Percentiles rank a stretch among this genome's conserved stretches.
These are phyloP conservation scores for Medicago arabica DNA, from an alignment of 306 rosid species.

Conservation along the genomic window DNA sequence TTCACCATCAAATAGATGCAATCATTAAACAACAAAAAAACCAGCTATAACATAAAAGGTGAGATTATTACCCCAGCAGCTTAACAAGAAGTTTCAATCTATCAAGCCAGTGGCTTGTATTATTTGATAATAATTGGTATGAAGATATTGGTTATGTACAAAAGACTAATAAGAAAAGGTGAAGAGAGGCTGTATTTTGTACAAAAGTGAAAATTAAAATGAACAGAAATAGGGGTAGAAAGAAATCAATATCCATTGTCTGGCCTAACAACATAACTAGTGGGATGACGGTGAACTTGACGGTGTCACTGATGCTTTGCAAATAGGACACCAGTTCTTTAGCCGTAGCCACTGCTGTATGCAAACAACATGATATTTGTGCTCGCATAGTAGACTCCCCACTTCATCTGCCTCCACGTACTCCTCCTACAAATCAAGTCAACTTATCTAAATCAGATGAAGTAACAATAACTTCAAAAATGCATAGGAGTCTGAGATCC, in stretches of 20 bases:
- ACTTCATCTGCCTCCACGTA: slow-evolving; percentile 74
- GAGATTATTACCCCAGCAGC: slow-evolving; percentile 48
- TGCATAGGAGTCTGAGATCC: too few relatives aligned
- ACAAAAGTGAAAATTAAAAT: slow-evolving; percentile 41
- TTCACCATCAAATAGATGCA: background rate
- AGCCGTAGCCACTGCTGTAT: slow-evolving; percentile 84
- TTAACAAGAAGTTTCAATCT: slow-evolving; percentile 46
- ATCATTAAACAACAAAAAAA: background rate
- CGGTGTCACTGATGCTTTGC: slow-evolving; percentile 71
- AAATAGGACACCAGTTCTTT: slow-evolving; percentile 98
- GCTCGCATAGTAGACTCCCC: slow-evolving; percentile 79
- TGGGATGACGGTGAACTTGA: slow-evolving; percentile 50
- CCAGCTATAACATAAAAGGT: slow-evolving; percentile 10
- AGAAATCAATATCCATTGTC: slow-evolving; percentile 41
- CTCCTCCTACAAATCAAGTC: slow-evolving; percentile 69
- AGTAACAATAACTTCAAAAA: background rate
- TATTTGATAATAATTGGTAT: slow-evolving; percentile 55
- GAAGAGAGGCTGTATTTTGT: slow-evolving; percentile 49
- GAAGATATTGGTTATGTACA: slow-evolving; percentile 67
- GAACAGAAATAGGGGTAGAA: slow-evolving; percentile 15
- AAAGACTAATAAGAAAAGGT: slow-evolving; percentile 46
- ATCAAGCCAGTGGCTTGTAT: slow-evolving; percentile 53
- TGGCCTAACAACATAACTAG: slow-evolving; percentile 41
- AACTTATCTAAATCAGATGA: slow-evolving; percentile 16
- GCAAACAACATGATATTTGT: slow-evolving; percentile 71